phyloP scores from a whole-genome alignment of 805 yeast genomes.

The Candida sonorensis region DNA sequence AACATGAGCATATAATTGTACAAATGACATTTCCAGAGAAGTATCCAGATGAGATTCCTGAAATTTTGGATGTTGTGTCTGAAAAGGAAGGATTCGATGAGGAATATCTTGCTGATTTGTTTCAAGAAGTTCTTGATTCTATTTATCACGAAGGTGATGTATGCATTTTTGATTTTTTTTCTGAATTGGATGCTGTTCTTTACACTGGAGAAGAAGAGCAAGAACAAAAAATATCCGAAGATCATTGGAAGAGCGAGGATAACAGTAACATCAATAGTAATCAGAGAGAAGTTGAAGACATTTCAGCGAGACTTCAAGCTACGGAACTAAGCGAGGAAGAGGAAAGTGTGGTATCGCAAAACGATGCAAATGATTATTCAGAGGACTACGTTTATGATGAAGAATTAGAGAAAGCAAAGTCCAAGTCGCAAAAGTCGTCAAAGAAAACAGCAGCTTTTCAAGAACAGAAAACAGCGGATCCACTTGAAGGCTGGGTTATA shows the following conservation, averaged over 20 bases:
- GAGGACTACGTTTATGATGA: slow-evolving; percentile 21
- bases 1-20: slow-evolving; percentile 52
- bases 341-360: slow-evolving; percentile 1
- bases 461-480: slow-evolving; percentile 27
- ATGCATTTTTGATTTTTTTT: slow-evolving; percentile 70
- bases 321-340: slow-evolving; percentile 1
- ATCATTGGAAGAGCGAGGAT: slow-evolving; percentile 18
- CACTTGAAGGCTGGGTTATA: slow-evolving; percentile 64
- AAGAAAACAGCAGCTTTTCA: too few relatives aligned
- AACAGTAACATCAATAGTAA: not conserved
- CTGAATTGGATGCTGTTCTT: slow-evolving; percentile 55
- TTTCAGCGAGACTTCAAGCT: too few relatives aligned
- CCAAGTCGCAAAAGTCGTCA: slow-evolving; percentile 2
- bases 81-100: slow-evolving; percentile 29
- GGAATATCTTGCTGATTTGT: slow-evolving; percentile 39
- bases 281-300: not conserved
- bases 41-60: slow-evolving; percentile 67
- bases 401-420: slow-evolving; percentile 22
- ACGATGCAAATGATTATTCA: not conserved
- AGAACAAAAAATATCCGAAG: slow-evolving; percentile 15
- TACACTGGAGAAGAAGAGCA: slow-evolving; percentile 29
- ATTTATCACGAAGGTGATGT: slow-evolving; percentile 59
- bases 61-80: slow-evolving; percentile 46
- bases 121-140: slow-evolving; percentile 45
- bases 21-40: slow-evolving; percentile 62